These are phyloP conservation scores for Alternaria arbusti DNA, from an alignment of 2,329 filamentous ascomycete genomes.

Conservation along the genomic window DNA sequence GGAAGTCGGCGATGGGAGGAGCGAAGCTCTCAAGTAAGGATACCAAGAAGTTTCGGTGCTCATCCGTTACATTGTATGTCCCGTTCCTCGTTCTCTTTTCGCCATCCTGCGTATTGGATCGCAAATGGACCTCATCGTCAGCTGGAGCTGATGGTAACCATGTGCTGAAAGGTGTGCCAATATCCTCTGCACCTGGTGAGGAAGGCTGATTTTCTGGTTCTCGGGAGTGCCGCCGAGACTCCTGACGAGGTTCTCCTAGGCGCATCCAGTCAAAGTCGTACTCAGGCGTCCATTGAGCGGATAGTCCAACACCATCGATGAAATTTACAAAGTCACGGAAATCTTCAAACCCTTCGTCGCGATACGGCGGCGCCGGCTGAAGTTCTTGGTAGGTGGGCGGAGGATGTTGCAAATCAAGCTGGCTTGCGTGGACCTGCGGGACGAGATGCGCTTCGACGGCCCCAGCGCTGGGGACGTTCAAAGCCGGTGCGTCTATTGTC, in stretches of 20 bases:
- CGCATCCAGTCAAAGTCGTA: conserved; percentile 39
- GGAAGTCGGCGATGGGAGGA: conserved; percentile 30
- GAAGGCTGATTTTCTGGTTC: conserved; percentile 21
- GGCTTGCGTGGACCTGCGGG: conserved; percentile 8
- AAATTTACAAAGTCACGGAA: conserved; percentile 43
- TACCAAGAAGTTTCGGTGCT: conserved; percentile 31
- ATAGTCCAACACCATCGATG: conserved; percentile 41
- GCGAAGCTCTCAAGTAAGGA: conserved; percentile 27
- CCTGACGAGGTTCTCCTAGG: conserved; percentile 23
- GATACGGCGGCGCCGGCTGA: conserved; percentile 11
- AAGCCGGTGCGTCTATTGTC: conserved; percentile 2
- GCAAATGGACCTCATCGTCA: conserved; percentile 33
- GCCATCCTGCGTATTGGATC: conserved; percentile 25
- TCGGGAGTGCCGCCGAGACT: conserved; percentile 23
- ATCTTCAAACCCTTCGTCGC: conserved; percentile 37
- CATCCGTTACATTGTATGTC: conserved; percentile 36
- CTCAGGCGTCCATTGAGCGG: conserved; percentile 40
- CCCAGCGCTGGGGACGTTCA: conserved; percentile 1
- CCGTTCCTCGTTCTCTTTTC: conserved; percentile 24
- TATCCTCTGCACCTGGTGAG: conserved; percentile 34
- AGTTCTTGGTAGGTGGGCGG: conserved; percentile 16
- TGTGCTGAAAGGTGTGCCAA: conserved; percentile 39
- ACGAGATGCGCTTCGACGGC: conserved; percentile 3
- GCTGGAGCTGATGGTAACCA: conserved; percentile 40
- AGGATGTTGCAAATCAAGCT: conserved; percentile 20